Base-by-base conservation (phyloP, 495 filamentous ascomycete species). In the Aspergillus baeticus region DNA sequence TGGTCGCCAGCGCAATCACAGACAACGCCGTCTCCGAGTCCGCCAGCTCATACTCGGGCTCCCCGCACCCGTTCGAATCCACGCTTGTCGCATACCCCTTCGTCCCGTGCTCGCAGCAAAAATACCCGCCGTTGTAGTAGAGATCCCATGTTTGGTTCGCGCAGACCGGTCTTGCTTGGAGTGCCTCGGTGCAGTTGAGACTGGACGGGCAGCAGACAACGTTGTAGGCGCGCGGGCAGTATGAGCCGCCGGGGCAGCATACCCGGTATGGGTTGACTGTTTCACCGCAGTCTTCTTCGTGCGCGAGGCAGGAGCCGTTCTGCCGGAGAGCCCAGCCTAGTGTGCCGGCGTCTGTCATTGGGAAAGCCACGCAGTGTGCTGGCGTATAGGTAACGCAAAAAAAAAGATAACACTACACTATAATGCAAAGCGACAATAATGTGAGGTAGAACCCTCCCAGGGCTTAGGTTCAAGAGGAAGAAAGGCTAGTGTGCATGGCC, bases 61-160 rank as follows among this genome's bases (percentile, higher is more conserved):
- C 21, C 15, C 41, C 45, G 31, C 51, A 54, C 18, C 51, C 51
- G 11, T 51, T 34, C 11, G 23, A 55, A 10, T n/a, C 21, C 6
- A 38, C 17, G 3, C 15, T n/a, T 18, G 21, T 26, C 2, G 57
- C 36, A 17, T 51, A 51, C n/a, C 35, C 44, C 3, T 18, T 47
- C 17, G 31, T 37, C 7, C 34, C 55, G 7, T 44, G 38, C n/a
- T 49, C 23, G 45, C 51, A 55, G 21, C 37, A 60, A 17, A 51
- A 60, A 35, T 49, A 50, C 4, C 51, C 57, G 7, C 33, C 36
- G 15, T 54, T 51, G n/a, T 15, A 4, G 17, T 60, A 60, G 6
- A 60, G 51, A 60, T 60, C 45, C 51, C 57, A 60, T 3, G 51
- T 55, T 2, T 17, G 11, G 15, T 55, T 51, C 10, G 57, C 57